These are phyloP conservation scores for Ganoderma multipileum DNA, from an alignment of 1,284 basidiomycete species.

Conservation along the genomic window DNA sequence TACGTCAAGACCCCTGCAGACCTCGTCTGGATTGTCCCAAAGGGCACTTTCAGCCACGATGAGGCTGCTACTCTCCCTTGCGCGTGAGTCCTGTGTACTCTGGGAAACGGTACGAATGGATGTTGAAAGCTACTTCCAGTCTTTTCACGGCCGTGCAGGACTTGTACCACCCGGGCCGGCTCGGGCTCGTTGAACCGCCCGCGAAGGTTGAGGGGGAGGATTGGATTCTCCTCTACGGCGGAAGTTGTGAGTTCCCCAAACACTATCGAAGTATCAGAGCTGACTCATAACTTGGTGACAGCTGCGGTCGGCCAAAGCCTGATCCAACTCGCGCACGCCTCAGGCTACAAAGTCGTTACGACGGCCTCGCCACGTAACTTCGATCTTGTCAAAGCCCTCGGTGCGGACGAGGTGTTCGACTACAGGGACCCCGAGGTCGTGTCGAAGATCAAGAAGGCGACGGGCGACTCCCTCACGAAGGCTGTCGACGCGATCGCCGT, in stretches of 20 bases:
- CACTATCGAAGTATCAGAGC: too few relatives aligned
- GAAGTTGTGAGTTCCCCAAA: constrained; percentile 32
- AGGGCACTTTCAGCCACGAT: constrained; percentile 38
- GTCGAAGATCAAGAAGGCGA: constrained; percentile 33
- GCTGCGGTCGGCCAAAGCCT: constrained; percentile 49
- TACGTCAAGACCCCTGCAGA: constrained; percentile 45
- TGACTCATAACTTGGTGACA: neutral
- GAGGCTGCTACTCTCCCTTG: constrained; percentile 49
- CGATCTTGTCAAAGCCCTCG: constrained; percentile 46
- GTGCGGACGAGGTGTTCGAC: constrained; percentile 50
- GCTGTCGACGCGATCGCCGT: constrained; percentile 34
- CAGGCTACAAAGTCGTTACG: constrained; percentile 49
- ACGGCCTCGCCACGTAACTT: constrained; percentile 49
- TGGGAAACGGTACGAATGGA: neutral
- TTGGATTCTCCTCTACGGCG: constrained; percentile 41
- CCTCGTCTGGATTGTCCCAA: constrained; percentile 43
- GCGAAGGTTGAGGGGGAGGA: constrained; percentile 25
- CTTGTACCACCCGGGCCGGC: constrained; percentile 38
- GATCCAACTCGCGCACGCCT: constrained; percentile 49
- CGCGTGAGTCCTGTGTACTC: constrained; percentile 35
- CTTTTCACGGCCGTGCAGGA: constrained; percentile 45
- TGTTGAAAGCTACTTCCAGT: constrained; percentile 11
- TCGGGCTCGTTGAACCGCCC: constrained; percentile 35
- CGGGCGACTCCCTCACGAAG: constrained; percentile 30
- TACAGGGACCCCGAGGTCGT: constrained; percentile 34